These are phyloP conservation scores for Talaromyces sp. DNA, from an alignment of 2,329 filamentous ascomycete genomes.

Conservation along the genomic window DNA sequence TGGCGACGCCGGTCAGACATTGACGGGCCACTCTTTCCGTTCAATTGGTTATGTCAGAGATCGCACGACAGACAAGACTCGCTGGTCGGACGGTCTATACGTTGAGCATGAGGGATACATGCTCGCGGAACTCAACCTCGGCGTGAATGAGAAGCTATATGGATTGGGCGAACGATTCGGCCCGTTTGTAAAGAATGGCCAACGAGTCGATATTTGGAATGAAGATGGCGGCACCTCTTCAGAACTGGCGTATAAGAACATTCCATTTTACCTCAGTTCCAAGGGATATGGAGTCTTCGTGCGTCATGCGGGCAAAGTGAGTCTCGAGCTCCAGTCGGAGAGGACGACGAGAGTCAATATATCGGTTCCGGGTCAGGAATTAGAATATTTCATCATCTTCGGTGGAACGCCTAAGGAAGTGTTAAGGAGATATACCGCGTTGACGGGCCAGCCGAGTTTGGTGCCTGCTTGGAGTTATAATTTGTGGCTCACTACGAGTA, in stretches of 20 bases:
- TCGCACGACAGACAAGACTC: conserved; percentile 31
- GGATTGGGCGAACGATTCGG: conserved; percentile 74
- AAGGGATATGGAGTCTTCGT: conserved; percentile 75
- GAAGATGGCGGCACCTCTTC: conserved; percentile 49
- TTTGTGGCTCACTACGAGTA: conserved; percentile 66
- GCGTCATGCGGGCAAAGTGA: conserved; percentile 65
- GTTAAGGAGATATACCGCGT: conserved; percentile 60
- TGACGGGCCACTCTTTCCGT: conserved; percentile 39
- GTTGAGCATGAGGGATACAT: conserved; percentile 39
- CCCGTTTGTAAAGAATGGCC: conserved; percentile 71
- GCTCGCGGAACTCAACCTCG: conserved; percentile 38
- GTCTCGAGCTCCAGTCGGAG: conserved; percentile 71
- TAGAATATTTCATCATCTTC: conserved; percentile 72
- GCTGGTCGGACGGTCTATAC: conserved; percentile 35
- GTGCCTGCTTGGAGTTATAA: conserved; percentile 73
- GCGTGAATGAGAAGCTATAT: conserved; percentile 62
- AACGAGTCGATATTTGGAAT: conserved; percentile 63
- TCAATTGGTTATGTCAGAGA: conserved; percentile 41
- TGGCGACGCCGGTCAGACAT: conserved; percentile 24
- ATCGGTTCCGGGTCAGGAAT: conserved; percentile 62
- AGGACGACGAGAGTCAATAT: conserved; percentile 68
- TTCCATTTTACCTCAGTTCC: conserved; percentile 47
- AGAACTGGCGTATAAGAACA: conserved; percentile 41
- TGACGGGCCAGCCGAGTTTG: conserved; percentile 63
- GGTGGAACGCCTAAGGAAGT: conserved; percentile 70